Conservation (phyloP, 805 yeast genomes). For the Lachancea dasiensis region DNA sequence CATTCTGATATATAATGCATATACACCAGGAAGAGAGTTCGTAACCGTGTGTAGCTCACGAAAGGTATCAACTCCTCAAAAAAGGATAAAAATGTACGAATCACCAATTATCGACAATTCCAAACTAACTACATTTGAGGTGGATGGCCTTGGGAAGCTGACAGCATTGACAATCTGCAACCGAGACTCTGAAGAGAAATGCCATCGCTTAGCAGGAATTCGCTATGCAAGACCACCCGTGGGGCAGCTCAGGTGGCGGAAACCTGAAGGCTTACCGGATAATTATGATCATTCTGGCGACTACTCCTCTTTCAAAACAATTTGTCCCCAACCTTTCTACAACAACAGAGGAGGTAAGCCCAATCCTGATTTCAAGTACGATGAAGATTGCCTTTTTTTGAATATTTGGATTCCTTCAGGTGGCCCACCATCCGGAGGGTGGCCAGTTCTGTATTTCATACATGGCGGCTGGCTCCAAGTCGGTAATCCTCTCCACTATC, state of each 20-base stretch:
- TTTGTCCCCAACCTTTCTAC: slow-evolving; percentile 35
- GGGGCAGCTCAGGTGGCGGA: slow-evolving; percentile 32
- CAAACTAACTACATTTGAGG: slow-evolving; percentile 13
- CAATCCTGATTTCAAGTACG: slow-evolving; percentile 25
- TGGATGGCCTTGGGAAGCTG: slow-evolving; percentile 27
- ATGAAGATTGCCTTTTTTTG: slow-evolving; percentile 33
- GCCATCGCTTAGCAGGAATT: slow-evolving; percentile 29
- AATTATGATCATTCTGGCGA: slow-evolving; percentile 37
- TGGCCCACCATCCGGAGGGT: slow-evolving; percentile 34
- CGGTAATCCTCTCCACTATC: slow-evolving; percentile 26
- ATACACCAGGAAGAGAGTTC: too few species aligned
- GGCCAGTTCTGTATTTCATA: slow-evolving; percentile 38
- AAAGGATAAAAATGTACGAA: slow-evolving; percentile 8
- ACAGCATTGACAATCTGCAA: slow-evolving; percentile 27
- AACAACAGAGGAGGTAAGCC: slow-evolving; percentile 16
- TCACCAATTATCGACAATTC: slow-evolving; percentile 14
- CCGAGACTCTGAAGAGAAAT: slow-evolving; percentile 6
- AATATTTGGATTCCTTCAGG: slow-evolving; percentile 38
- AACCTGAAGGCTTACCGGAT: slow-evolving; percentile 32
- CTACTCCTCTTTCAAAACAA: slow-evolving; percentile 31
- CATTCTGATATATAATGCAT: too few species aligned
- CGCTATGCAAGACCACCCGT: slow-evolving; percentile 34
- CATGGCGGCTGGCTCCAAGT: slow-evolving; percentile 43
- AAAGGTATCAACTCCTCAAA: neutral
- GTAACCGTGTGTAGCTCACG: too few species aligned